A percentile compares a stretch with the other conserved stretches of the same genome.
These are phyloP conservation scores for Calonectria pauciramosa DNA, from an alignment of 2,329 filamentous ascomycete genomes.

Conservation along the genomic window DNA sequence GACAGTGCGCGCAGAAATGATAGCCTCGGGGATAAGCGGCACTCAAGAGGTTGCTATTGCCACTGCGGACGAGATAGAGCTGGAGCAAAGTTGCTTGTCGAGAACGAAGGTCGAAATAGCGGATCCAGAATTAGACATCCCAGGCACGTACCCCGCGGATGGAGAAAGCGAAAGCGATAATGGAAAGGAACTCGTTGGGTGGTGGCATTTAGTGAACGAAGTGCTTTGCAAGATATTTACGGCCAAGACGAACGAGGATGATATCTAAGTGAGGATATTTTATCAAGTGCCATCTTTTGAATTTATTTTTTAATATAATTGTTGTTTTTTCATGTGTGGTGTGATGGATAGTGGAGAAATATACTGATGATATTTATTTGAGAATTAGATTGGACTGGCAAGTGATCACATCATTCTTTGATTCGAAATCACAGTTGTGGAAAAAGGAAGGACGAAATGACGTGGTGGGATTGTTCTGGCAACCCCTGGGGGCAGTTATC, in stretches of 20 bases:
- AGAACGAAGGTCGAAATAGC: slow-evolving; percentile 18
- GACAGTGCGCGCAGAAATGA: neutral
- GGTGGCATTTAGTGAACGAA: slow-evolving; percentile 32
- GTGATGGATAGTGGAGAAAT: neutral
- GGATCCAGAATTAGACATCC: slow-evolving; percentile 34
- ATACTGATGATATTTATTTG: neutral
- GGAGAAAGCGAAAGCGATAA: slow-evolving; percentile 34
- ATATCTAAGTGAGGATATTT: neutral
- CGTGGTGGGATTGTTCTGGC: slow-evolving; percentile 42
- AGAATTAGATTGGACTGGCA: slow-evolving; percentile 50
- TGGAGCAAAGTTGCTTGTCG: slow-evolving; percentile 1
- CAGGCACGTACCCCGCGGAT: slow-evolving; percentile 47
- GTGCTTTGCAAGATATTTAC: slow-evolving; percentile 1
- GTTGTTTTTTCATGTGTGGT: neutral
- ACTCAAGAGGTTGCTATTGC: neutral
- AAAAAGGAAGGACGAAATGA: slow-evolving; percentile 42
- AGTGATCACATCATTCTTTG: slow-evolving; percentile 56
- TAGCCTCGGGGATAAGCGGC: neutral
- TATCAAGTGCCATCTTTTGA: neutral
- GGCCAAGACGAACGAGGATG: neutral
- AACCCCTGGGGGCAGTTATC: slow-evolving; percentile 44
- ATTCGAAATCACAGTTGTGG: slow-evolving; percentile 54
- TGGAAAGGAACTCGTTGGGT: slow-evolving; percentile 9
- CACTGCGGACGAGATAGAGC: slow-evolving; percentile 1
- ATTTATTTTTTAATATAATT: slow-evolving; percentile 26